Percentiles rank a stretch among this genome's conserved stretches.
These are phyloP conservation scores for Patellaria atrata DNA, from an alignment of 495 filamentous ascomycete species.

Conservation along the genomic window DNA sequence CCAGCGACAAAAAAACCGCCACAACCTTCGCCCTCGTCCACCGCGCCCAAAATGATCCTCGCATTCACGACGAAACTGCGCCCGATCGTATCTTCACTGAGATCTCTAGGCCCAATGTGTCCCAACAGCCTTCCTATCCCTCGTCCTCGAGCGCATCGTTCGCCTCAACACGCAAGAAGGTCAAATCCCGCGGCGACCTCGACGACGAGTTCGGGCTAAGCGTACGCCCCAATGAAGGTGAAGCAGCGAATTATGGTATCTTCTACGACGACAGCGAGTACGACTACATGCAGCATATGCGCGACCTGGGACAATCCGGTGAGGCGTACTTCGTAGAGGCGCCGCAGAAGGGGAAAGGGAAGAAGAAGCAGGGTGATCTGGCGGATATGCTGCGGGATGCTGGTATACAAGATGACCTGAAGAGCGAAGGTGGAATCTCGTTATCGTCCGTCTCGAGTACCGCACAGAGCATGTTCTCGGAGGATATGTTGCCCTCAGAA, in stretches of 20 bases:
- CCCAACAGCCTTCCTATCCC: slow-evolving; percentile 21
- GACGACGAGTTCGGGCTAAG: slow-evolving; percentile 56
- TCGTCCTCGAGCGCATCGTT: slow-evolving; percentile 16
- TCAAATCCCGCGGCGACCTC: slow-evolving; percentile 55
- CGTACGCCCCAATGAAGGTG: slow-evolving; percentile 81
- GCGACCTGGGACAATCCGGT: slow-evolving; percentile 50
- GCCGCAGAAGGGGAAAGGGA: slow-evolving; percentile 43
- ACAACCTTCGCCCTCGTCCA: slow-evolving; percentile 87
- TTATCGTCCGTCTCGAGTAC: slow-evolving; percentile 15
- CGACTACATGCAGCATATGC: slow-evolving; percentile 99
- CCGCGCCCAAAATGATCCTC: slow-evolving; percentile 90
- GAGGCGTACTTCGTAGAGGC: slow-evolving; percentile 71
- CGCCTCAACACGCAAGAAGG: slow-evolving; percentile 32
- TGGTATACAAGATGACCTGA: slow-evolving; percentile 29
- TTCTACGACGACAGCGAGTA: slow-evolving; percentile 83
- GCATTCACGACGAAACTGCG: slow-evolving; percentile 74
- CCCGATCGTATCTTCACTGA: slow-evolving; percentile 66
- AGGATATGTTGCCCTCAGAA: slow-evolving; percentile 55
- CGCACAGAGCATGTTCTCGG: slow-evolving; percentile 38
- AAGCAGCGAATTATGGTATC: slow-evolving; percentile 86
- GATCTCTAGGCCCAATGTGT: slow-evolving; percentile 13
- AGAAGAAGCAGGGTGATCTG: slow-evolving; percentile 57
- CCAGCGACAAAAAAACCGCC: slow-evolving; percentile 85
- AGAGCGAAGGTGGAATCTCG: slow-evolving; percentile 33
- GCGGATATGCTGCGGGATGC: slow-evolving; percentile 63